Evolutionary conservation across 2,329 filamentous ascomycete species (phyloP).

Genomic region (Periglandula ipomoeae): DNA sequence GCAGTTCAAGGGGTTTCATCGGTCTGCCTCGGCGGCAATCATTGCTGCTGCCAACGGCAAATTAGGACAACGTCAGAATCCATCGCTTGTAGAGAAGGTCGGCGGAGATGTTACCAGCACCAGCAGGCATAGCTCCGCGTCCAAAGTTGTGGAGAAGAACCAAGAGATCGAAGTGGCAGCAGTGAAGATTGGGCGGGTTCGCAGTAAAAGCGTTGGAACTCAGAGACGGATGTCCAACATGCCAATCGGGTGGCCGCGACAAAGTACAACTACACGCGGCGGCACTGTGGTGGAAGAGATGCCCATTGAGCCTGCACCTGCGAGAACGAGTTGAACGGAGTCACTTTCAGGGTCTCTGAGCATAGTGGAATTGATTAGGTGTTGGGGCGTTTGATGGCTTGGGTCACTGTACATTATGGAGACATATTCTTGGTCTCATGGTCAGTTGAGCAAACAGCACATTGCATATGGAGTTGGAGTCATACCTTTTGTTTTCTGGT

Average conservation of each 20-base stretch:
- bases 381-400: neutral
- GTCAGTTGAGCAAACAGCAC: neutral
- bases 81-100: conserved; percentile 15
- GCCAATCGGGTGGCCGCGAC: conserved; percentile 27
- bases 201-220: conserved; percentile 10
- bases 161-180: conserved; percentile 9
- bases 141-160: conserved; percentile 13
- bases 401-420: neutral
- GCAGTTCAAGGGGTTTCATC: conserved; percentile 21
- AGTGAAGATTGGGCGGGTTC: conserved; percentile 13
- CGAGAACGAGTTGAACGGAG: neutral
- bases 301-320: neutral
- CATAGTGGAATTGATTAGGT: neutral
- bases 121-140: conserved; percentile 15
- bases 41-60: conserved; percentile 9
- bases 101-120: conserved; percentile 5
- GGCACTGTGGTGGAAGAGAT: conserved; percentile 1
- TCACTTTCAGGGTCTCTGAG: neutral
- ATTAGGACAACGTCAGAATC: conserved; percentile 5
- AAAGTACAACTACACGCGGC: neutral
- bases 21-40: conserved; percentile 12
- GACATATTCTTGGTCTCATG: neutral
- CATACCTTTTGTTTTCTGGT: neutral
- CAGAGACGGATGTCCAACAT: conserved; percentile 24
- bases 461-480: neutral